Evolutionary conservation across 352 stramenopile species (phyloP), one percentile per base, ranked within the genome.

Genomic region (Pythium plurisporium): DNA sequence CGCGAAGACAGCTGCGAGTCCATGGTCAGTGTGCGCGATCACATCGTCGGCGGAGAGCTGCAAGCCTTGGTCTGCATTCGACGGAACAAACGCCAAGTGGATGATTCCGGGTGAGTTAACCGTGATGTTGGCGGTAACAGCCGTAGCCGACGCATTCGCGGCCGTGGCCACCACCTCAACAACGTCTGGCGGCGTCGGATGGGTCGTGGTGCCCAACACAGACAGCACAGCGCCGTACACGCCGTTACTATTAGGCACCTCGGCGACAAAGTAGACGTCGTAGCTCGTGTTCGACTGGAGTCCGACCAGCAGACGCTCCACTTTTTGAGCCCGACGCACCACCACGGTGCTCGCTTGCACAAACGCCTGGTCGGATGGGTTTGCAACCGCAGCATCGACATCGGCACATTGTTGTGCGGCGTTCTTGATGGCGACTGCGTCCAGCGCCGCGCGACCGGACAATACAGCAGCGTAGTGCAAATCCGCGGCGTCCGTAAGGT

Each of bases 211-310:
- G 11, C 68, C 73, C 40, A 86, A 29, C 3, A 89, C 80, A 0
- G 78, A 86, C 37, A 89, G 69, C 37, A 94, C 81, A 5, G 67
- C 50, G 7, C 83, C 83, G 48, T 84, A 94, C 10, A 94, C 81
- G 4, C 81, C 83, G 40, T 94, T 91, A 62, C 83, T 94, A 30
- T 73, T 72, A 11, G 73, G 71, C 19, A 90, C 83, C 41, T 94
- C 81, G 12, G 76, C 73, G 9, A 94, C 82, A 62, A 94, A 86
- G 67, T 86, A 91, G 57, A 91, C 81, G 34, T 91, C 82, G 64
- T 91, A 94, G 67, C 69, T 89, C 22, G 67, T 80, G 46, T 91
- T 91, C 0, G 78, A 22, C 10, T 44, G 20, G 12, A 94, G 57
- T 0, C 73, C 65, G 7, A 65, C 23, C 1, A 91, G 65, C 2